These are phyloP conservation scores for Lepidium didymum DNA, from an alignment of 345 rosid species.

Conservation along the genomic window DNA sequence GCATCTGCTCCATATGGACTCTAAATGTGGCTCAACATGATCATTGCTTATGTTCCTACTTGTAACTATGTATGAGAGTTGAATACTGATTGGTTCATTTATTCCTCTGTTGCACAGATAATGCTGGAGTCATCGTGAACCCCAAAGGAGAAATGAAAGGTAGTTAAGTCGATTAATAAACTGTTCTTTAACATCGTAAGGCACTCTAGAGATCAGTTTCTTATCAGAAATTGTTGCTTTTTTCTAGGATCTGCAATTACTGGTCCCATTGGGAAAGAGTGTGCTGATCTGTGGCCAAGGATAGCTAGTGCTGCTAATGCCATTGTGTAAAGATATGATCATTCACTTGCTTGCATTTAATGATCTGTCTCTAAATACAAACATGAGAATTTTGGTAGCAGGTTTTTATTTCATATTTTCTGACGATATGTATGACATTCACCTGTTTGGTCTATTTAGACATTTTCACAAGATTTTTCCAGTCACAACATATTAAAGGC, in stretches of 20 bases:
- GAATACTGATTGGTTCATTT: background rate
- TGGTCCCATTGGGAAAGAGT: constrained; percentile 93
- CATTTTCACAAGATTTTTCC: background rate
- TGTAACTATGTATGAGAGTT: background rate
- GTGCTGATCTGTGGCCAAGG: constrained; percentile 89
- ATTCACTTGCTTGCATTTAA: background rate
- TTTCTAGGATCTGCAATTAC: constrained; percentile 75
- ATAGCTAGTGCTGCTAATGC: constrained; percentile 83
- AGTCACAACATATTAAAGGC: background rate
- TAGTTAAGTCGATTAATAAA: too few species aligned
- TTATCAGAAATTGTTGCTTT: background rate
- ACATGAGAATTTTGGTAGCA: constrained; percentile 4
- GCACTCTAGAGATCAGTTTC: background rate
- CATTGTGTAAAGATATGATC: constrained; percentile 23
- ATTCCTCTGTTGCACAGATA: constrained; percentile 42
- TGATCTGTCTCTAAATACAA: background rate
- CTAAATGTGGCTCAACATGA: constrained; percentile 15
- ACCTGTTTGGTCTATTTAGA: background rate
- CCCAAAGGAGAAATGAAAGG: constrained; percentile 99
- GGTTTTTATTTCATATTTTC: background rate
- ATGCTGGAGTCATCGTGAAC: constrained; percentile 95
- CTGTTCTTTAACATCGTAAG: background rate
- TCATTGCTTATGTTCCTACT: background rate
- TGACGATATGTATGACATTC: background rate
- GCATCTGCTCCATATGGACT: constrained; percentile 76